A percentile compares a stretch with the other conserved stretches of the same genome.
Evolutionary conservation across 176 grass and related monocot species (phyloP).

Genomic region (Dactylis glomerata): DNA sequence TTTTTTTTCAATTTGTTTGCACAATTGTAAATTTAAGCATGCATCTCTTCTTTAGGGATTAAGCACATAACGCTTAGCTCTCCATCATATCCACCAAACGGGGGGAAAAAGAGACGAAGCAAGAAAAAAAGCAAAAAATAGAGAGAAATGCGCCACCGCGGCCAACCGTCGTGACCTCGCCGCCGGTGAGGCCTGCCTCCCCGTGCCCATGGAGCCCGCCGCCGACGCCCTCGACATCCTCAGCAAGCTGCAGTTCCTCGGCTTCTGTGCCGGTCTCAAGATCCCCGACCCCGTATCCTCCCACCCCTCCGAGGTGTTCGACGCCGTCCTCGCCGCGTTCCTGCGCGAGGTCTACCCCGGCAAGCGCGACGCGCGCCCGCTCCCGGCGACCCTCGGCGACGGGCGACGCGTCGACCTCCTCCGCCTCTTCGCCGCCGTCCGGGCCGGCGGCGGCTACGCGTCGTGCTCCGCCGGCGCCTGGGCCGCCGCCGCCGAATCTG

Average conservation of each 20-base stretch:
- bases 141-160: slow-evolving; percentile 9
- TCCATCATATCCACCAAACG: background rate
- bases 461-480: slow-evolving; percentile 18
- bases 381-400: slow-evolving; percentile 31
- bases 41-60: background rate
- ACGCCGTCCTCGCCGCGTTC: slow-evolving; percentile 45
- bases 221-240: slow-evolving; percentile 40
- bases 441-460: slow-evolving; percentile 39
- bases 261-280: slow-evolving; percentile 45
- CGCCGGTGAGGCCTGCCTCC: slow-evolving; percentile 1
- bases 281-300: slow-evolving; percentile 15
- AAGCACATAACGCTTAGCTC: background rate
- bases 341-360: slow-evolving; percentile 40
- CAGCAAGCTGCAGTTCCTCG: slow-evolving; percentile 45
- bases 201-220: slow-evolving; percentile 20
- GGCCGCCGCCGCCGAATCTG: slow-evolving; percentile 37
- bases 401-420: slow-evolving; percentile 45
- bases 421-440: slow-evolving; percentile 45
- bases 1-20: background rate
- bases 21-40: background rate
- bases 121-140: background rate
- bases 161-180: slow-evolving; percentile 26
- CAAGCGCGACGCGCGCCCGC: slow-evolving; percentile 33
- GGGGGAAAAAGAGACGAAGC: background rate
- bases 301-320: slow-evolving; percentile 48